Conservation (phyloP, 1,139 yeast species). For the Pichiaceae sp. region DNA sequence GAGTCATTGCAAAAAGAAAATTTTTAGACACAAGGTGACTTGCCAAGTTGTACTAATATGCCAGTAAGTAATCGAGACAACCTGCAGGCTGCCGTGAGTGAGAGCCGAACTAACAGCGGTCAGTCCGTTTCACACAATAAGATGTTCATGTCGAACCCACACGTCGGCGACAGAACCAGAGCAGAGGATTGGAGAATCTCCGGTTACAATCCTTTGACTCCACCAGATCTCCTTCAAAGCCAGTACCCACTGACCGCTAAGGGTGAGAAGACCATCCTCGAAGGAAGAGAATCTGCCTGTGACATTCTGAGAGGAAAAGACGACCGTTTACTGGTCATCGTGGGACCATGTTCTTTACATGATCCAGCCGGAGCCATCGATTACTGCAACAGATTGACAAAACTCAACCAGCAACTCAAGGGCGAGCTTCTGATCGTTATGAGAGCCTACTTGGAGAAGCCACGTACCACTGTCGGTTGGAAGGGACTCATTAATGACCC, state of each 20-base stretch:
- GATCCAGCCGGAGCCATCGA: conserved; percentile 91
- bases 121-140: conserved; percentile 6
- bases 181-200: conserved; percentile 82
- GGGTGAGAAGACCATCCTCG: conserved; percentile 53
- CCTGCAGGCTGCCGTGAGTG: neutral
- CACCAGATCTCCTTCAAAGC: conserved; percentile 90
- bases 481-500: conserved; percentile 97
- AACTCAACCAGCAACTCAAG: conserved; percentile 53
- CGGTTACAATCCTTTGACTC: conserved; percentile 91
- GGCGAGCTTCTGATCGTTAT: conserved; percentile 78
- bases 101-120: neutral
- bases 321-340: conserved; percentile 72
- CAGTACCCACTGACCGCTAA: conserved; percentile 66
- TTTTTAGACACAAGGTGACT: too few species aligned
- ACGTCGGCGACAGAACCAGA: conserved; percentile 74
- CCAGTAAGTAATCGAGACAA: neutral
- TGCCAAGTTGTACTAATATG: too few species aligned
- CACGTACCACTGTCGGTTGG: conserved; percentile 99
- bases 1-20: too few species aligned
- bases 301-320: conserved; percentile 66
- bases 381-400: conserved; percentile 61
- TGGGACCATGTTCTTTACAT: conserved; percentile 96
- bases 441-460: conserved; percentile 98
- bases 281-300: conserved; percentile 72
- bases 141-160: conserved; percentile 79